A percentile compares a stretch with the other conserved stretches of the same genome.
These are phyloP conservation scores for Saccharomyces hybrid DNA, from an alignment of 1,139 yeast species.

Conservation along the genomic window DNA sequence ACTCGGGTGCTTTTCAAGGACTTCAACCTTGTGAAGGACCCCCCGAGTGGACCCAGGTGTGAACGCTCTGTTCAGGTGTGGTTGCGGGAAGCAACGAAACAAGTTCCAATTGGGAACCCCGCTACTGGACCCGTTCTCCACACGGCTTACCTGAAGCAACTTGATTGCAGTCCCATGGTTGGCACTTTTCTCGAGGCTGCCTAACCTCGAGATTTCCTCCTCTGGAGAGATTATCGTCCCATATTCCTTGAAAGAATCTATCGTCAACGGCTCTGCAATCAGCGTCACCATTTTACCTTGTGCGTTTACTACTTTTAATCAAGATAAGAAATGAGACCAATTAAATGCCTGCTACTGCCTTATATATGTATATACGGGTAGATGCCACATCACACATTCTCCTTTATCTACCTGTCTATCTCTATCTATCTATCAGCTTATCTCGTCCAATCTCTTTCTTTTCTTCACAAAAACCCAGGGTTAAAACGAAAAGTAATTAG, in stretches of 20 bases:
- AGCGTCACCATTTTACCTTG: background rate
- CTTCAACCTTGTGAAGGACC: conserved; percentile 46
- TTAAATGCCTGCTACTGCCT: background rate
- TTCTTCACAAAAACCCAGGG: background rate
- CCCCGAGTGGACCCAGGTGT: background rate
- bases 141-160: conserved; percentile 61
- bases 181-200: conserved; percentile 44
- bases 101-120: conserved; percentile 67
- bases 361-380: background rate
- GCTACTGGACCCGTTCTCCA: conserved; percentile 42
- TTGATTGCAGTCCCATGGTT: conserved; percentile 90
- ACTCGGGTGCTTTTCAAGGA: conserved; percentile 82
- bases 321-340: background rate
- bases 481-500: background rate
- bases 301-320: background rate
- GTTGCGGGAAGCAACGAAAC: conserved; percentile 73
- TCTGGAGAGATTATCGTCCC: conserved; percentile 51
- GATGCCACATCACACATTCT: background rate
- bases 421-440: background rate
- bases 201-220: conserved; percentile 39
- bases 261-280: conserved; percentile 36
- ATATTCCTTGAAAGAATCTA: conserved; percentile 41
- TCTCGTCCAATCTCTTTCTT: background rate
- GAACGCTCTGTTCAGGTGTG: conserved; percentile 41
- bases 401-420: background rate